phyloP scores from a whole-genome alignment of 305 asterid species.

The Fraxinus baroniana region DNA sequence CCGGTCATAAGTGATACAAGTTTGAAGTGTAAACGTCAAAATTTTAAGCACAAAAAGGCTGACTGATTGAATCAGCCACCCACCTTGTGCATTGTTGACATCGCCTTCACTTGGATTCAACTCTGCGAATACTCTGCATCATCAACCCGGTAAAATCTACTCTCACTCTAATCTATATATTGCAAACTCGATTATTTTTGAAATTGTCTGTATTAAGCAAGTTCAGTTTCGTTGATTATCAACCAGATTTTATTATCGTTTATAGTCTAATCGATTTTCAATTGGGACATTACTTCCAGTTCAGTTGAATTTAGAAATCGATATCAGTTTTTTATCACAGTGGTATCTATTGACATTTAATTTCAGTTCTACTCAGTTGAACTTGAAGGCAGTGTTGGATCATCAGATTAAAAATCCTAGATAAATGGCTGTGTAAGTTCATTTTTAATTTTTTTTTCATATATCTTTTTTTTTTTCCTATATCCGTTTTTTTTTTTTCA shows the following conservation, averaged over 20 bases:
- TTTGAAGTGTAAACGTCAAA: background rate
- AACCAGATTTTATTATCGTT: constrained; percentile 12
- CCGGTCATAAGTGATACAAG: background rate
- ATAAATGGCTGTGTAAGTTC: background rate
- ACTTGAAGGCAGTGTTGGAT: background rate
- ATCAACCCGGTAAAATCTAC: constrained; percentile 18
- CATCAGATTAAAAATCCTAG: background rate
- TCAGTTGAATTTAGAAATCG: background rate
- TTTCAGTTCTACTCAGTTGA: background rate
- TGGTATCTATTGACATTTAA: background rate
- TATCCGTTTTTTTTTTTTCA: background rate
- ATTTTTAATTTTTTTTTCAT: background rate
- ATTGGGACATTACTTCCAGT: background rate
- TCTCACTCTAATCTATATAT: background rate
- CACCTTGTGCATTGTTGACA: background rate
- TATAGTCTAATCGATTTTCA: background rate
- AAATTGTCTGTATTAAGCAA: background rate
- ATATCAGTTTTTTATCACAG: background rate
- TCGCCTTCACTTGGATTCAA: background rate
- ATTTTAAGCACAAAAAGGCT: background rate
- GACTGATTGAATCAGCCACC: background rate
- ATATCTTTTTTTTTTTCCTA: background rate
- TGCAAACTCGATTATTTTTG: background rate
- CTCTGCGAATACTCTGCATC: constrained; percentile 17
- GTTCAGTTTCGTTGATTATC: background rate